phyloP scores from a whole-genome alignment of 768 basidiomycete species.

The Myochromella boudieri region DNA sequence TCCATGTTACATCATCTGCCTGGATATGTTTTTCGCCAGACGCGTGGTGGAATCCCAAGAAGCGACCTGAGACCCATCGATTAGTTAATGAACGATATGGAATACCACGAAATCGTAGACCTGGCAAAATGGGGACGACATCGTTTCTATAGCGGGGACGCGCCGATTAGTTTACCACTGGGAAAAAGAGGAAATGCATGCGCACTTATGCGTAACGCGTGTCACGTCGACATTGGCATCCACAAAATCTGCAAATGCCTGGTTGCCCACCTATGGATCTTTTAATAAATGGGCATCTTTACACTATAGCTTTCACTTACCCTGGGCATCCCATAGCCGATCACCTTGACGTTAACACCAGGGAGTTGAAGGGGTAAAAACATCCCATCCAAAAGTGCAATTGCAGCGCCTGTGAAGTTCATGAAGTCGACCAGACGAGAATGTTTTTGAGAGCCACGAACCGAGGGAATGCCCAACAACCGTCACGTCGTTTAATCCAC shows the following conservation, averaged over 20 bases:
- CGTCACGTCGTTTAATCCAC: conserved; percentile 37
- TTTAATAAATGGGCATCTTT: neutral
- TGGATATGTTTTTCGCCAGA: conserved; percentile 43
- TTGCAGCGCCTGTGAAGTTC: conserved; percentile 31
- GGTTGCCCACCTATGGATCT: conserved; percentile 32
- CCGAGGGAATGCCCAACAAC: conserved; percentile 43
- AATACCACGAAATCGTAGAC: conserved; percentile 12
- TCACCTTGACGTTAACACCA: conserved; percentile 31
- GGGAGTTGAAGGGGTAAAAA: conserved; percentile 53
- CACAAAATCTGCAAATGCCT: conserved; percentile 27
- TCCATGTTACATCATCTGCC: conserved; percentile 25
- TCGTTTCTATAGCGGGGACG: too few species aligned
- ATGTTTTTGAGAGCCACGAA: conserved; percentile 26
- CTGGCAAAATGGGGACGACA: conserved; percentile 30
- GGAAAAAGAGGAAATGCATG: neutral
- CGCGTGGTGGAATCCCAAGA: conserved; percentile 40
- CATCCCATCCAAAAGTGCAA: conserved; percentile 48
- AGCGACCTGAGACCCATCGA: conserved; percentile 20
- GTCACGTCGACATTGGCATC: conserved; percentile 22
- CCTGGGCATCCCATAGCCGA: conserved; percentile 45
- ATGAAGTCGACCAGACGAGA: conserved; percentile 14
- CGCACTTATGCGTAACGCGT: conserved; percentile 13
- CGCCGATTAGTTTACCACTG: too few species aligned
- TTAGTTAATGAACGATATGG: neutral
- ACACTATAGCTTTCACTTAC: conserved; percentile 19